phyloP scores from a whole-genome alignment of 1,284 basidiomycete genomes.

The Austroboletus novae-zelandiae region DNA sequence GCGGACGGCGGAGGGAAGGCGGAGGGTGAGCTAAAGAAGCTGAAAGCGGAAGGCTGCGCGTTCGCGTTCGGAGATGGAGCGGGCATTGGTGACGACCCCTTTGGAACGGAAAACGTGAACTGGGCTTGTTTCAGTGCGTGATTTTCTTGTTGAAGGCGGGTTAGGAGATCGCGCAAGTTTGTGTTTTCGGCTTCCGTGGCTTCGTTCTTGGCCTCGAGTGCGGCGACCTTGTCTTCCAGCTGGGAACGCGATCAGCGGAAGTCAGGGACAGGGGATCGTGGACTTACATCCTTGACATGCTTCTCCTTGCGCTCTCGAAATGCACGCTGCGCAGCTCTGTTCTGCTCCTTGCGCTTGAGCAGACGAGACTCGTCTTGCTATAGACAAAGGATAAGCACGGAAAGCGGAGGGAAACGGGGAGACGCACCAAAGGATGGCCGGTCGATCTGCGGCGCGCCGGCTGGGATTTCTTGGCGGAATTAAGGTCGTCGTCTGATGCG shows the following conservation, averaged over 20 bases:
- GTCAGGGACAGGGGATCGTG: conserved; percentile 1
- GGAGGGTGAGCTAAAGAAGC: conserved; percentile 27
- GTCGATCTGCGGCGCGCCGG: conserved; percentile 42
- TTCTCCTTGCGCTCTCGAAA: conserved; percentile 87
- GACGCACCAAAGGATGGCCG: conserved; percentile 40
- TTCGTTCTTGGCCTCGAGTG: conserved; percentile 74
- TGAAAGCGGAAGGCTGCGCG: conserved; percentile 29
- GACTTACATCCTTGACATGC: conserved; percentile 81
- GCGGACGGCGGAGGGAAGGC: conserved; percentile 27
- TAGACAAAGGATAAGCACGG: conserved; percentile 7
- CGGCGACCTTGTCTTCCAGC: conserved; percentile 82
- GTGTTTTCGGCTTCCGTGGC: conserved; percentile 67
- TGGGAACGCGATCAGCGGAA: conserved; percentile 31
- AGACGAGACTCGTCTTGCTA: conserved; percentile 68
- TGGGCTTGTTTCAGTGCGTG: conserved; percentile 66
- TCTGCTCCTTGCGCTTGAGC: conserved; percentile 83
- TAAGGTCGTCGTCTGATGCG: conserved; percentile 20
- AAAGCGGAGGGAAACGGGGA: neutral
- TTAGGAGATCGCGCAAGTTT: conserved; percentile 73
- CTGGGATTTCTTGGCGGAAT: conserved; percentile 29
- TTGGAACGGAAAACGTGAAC: conserved; percentile 74
- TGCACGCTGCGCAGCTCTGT: conserved; percentile 81
- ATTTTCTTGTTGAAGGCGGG: conserved; percentile 78
- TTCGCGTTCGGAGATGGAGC: conserved; percentile 19
- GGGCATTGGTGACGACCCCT: conserved; percentile 28